Conservation (phyloP, 805 yeast species). For the Wickerhamiella occidentalis region DNA sequence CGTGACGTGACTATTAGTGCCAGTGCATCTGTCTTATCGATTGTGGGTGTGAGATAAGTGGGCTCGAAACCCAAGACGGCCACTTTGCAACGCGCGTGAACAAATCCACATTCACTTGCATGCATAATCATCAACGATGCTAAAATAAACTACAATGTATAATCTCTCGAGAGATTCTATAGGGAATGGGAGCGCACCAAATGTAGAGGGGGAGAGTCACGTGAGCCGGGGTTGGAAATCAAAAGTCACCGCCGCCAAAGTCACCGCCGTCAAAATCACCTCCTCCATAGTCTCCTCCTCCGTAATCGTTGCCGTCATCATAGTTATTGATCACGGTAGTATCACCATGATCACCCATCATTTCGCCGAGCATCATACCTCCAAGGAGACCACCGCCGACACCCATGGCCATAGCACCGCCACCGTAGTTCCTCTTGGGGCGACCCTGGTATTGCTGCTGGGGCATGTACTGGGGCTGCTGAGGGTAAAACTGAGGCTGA, state of each 20-base stretch:
- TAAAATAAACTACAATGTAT: too few relatives aligned
- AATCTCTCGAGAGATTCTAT: too few relatives aligned
- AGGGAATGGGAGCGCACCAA: not conserved
- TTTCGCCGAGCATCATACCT: conserved; percentile 23
- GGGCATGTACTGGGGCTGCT: conserved; percentile 14
- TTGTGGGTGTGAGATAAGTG: too few relatives aligned
- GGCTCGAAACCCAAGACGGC: too few relatives aligned
- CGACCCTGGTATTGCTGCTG: conserved; percentile 21
- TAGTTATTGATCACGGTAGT: conserved; percentile 29
- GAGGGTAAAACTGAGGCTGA: conserved; percentile 27
- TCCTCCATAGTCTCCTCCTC: conserved; percentile 17
- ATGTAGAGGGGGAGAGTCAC: too few relatives aligned
- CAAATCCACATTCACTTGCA: too few relatives aligned
- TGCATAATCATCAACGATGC: too few relatives aligned
- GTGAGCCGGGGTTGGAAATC: not conserved
- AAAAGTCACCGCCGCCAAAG: conserved; percentile 12
- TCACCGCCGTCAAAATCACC: conserved; percentile 14
- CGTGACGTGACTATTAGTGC: too few relatives aligned
- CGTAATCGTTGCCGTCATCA: conserved; percentile 22
- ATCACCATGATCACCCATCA: conserved; percentile 15
- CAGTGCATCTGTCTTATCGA: too few relatives aligned
- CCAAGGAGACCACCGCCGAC: conserved; percentile 26
- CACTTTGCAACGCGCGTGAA: too few relatives aligned
- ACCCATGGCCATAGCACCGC: conserved; percentile 34
- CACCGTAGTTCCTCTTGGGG: conserved; percentile 21